A percentile compares a stretch with the other conserved stretches of the same genome.
Evolutionary conservation across 2,329 filamentous ascomycete genomes (phyloP).

Genomic region (Plectosphaerella sp.): DNA sequence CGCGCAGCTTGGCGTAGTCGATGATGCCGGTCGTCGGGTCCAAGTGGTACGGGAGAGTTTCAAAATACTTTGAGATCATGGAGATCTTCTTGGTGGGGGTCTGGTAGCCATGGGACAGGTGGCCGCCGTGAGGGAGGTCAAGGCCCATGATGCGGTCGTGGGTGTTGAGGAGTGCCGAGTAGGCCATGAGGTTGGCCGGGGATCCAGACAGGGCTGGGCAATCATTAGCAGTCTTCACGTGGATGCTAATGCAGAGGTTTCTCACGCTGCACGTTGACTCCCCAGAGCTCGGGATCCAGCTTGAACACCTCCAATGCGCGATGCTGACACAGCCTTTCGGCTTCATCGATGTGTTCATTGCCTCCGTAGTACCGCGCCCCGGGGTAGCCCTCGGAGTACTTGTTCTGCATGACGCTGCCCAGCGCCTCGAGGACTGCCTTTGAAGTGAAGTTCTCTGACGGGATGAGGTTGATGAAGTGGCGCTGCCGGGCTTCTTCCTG

Average conservation of each 20-base stretch:
- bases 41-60: constrained; percentile 91
- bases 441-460: constrained; percentile 93
- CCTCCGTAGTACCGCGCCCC: constrained; percentile 95
- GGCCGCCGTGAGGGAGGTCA: constrained; percentile 92
- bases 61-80: constrained; percentile 98
- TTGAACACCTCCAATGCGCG: constrained; percentile 85
- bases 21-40: constrained; percentile 89
- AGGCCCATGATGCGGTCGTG: constrained; percentile 97
- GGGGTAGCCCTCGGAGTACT: constrained; percentile 98
- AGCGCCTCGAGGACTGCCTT: constrained; percentile 88
- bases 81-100: constrained; percentile 93
- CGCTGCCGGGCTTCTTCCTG: constrained; percentile 95
- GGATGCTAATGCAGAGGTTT: neutral
- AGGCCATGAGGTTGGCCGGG: constrained; percentile 82
- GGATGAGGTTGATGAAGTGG: constrained; percentile 97
- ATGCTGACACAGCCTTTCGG: constrained; percentile 85
- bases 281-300: constrained; percentile 82
- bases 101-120: constrained; percentile 96
- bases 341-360: constrained; percentile 91
- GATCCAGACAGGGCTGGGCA: constrained; percentile 67
- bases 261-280: constrained; percentile 80
- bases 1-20: constrained; percentile 88
- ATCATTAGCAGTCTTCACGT: constrained; percentile 4
- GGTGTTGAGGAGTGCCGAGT: constrained; percentile 86
- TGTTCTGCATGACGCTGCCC: constrained; percentile 96